Conservation (phyloP, 805 yeast species). For the Lachancea waltii region DNA sequence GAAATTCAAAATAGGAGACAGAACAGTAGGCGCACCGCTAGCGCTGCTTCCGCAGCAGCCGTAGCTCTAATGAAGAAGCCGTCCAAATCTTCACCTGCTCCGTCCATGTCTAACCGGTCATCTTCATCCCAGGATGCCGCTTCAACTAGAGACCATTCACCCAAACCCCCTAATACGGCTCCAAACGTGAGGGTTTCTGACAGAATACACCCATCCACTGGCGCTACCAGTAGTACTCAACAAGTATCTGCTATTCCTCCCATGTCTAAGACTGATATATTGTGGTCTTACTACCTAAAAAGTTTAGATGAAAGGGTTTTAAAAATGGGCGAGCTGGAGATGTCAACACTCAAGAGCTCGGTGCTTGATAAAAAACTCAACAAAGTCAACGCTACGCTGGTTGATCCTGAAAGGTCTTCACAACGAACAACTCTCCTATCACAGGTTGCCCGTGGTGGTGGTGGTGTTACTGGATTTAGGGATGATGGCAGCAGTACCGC, state of each 20-base stretch:
- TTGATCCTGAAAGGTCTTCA: slow-evolving; percentile 48
- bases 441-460: slow-evolving; percentile 42
- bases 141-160: slow-evolving; percentile 5
- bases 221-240: slow-evolving; percentile 10
- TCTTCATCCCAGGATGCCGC: slow-evolving; percentile 17
- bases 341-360: slow-evolving; percentile 40
- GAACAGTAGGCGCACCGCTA: slow-evolving; percentile 13
- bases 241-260: slow-evolving; percentile 33
- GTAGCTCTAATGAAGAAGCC: slow-evolving; percentile 19
- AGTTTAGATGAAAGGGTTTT: slow-evolving; percentile 56
- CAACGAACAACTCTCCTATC: slow-evolving; percentile 37
- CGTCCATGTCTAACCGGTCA: slow-evolving; percentile 10
- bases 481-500: slow-evolving; percentile 22
- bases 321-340: slow-evolving; percentile 48
- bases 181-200: slow-evolving; percentile 9
- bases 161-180: slow-evolving; percentile 5
- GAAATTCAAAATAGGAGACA: slow-evolving; percentile 20
- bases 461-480: slow-evolving; percentile 38
- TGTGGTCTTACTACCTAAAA: slow-evolving; percentile 50
- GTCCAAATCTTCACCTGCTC: slow-evolving; percentile 12
- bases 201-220: slow-evolving; percentile 11
- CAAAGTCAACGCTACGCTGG: slow-evolving; percentile 48
- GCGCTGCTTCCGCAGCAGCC: slow-evolving; percentile 23
- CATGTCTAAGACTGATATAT: slow-evolving; percentile 46
- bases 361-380: slow-evolving; percentile 40